Base-by-base conservation (phyloP, 352 stramenopile species). In the Pythium plurisporium region DNA sequence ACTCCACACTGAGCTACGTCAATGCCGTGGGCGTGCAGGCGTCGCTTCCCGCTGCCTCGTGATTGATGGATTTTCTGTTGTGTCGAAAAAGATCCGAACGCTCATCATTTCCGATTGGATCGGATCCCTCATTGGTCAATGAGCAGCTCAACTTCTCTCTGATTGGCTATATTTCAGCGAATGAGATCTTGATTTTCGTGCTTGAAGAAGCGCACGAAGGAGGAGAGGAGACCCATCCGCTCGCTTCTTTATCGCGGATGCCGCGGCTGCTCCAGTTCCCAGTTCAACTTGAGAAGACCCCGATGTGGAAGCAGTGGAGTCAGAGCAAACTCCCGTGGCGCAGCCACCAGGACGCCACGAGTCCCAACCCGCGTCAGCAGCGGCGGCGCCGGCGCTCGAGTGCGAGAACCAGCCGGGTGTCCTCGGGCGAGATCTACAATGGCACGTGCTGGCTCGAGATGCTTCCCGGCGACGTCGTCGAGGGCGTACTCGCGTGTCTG, bases 291-390 rank as follows among this genome's bases (percentile, higher is more conserved):
- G n/a, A n/a, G n/a, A n/a, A n/a, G n/a, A n/a, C n/a, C n/a, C n/a
- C n/a, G n/a, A 63, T 55, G 46, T 63, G 46, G 46, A 56, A 52
- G 38, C 55, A 46, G 19, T 63, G 54, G 54, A 23, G 29, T 23
- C 33, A 44, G 19, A 59, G 26, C 19, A 40, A 42, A 19, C 38
- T 49, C 8, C 17, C 33, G 31, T 60, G 42, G 53, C 42, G 36
- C 15, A 19, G 38, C 22, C 19, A 15, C 42, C 14, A 52, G 17
- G 41, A 51, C 22, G 10, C 8, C 17, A 3, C 36, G 8, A 42
- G 36, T 19, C 11, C 36, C 36, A 3, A 42, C 36, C 36, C 6
- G 7, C 19, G 10, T 9, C 25, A 7, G n/a, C 14, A 38, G 29
- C 36, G 54, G 4, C 41, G 43, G 20, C 53, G 44, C 14, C 53